Evolutionary conservation across 805 yeast species (phyloP).

Genomic region (Metschnikowia baotianmanensis): DNA sequence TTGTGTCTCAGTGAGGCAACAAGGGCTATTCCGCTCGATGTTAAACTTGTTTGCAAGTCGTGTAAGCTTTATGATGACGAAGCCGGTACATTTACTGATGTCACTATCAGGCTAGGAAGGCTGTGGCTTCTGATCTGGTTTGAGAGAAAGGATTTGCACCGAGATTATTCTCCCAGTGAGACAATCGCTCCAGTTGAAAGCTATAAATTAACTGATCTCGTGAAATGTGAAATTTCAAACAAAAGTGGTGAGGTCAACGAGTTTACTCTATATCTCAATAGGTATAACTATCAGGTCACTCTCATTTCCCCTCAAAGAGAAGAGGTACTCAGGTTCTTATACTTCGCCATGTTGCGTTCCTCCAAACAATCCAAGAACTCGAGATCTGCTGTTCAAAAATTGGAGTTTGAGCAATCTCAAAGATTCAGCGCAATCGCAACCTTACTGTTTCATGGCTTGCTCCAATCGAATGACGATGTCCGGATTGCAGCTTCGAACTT

Average conservation of each 20-base stretch:
- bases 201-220: conserved; percentile 31
- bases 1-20: conserved; percentile 38
- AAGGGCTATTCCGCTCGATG: conserved; percentile 34
- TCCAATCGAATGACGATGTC: conserved; percentile 57
- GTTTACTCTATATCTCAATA: conserved; percentile 33
- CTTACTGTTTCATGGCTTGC: conserved; percentile 64
- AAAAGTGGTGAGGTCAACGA: conserved; percentile 26
- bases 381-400: conserved; percentile 42
- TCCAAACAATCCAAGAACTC: conserved; percentile 31
- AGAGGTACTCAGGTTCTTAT: conserved; percentile 69
- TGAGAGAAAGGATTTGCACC: conserved; percentile 16
- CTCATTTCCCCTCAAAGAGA: conserved; percentile 36
- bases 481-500: conserved; percentile 63
- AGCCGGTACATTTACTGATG: conserved; percentile 47
- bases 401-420: conserved; percentile 33
- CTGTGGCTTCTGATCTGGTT: conserved; percentile 56
- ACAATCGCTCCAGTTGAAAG: conserved; percentile 37
- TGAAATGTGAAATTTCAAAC: conserved; percentile 34
- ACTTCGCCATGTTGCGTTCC: conserved; percentile 60
- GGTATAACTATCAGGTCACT: conserved; percentile 25
- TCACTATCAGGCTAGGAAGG: conserved; percentile 66
- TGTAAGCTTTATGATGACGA: conserved; percentile 20
- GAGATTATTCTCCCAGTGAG: conserved; percentile 23
- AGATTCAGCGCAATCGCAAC: conserved; percentile 62
- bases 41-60: conserved; percentile 33